phyloP scores from a whole-genome alignment of 371 early-diverging fungal species.

The Nematocida sp. region DNA sequence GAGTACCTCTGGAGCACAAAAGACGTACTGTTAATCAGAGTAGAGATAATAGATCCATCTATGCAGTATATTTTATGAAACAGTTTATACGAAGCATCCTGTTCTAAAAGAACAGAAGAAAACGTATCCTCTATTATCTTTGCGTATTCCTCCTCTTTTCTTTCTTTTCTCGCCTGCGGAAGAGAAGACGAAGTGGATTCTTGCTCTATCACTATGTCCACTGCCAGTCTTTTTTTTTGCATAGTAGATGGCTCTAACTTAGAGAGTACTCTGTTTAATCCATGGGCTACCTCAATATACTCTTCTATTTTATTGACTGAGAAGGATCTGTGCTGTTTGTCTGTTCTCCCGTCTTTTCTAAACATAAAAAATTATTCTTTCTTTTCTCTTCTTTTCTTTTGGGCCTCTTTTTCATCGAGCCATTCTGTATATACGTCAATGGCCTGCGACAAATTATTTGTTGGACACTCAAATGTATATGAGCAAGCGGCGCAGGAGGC shows the following conservation, averaged over 20 bases:
- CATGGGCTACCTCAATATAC: background rate
- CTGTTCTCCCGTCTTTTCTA: slow-evolving; percentile 28
- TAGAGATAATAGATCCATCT: slow-evolving; percentile 32
- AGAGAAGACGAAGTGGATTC: background rate
- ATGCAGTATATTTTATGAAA: background rate
- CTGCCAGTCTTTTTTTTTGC: slow-evolving; percentile 3
- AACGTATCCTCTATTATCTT: slow-evolving; percentile 9
- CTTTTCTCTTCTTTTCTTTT: background rate
- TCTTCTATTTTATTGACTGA: background rate
- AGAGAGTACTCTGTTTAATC: slow-evolving; percentile 9
- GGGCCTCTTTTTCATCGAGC: slow-evolving; percentile 16
- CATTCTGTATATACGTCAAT: slow-evolving; percentile 55
- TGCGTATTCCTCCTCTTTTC: slow-evolving; percentile 9
- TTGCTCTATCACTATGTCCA: slow-evolving; percentile 4
- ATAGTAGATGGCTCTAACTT: background rate
- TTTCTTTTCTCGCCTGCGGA: background rate
- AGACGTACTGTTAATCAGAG: slow-evolving; percentile 28
- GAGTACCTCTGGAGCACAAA: background rate
- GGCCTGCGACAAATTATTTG: slow-evolving; percentile 33
- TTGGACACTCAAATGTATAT: slow-evolving; percentile 1
- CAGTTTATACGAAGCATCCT: background rate
- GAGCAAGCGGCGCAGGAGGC: slow-evolving; percentile 23
- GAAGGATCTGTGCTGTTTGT: slow-evolving; percentile 14
- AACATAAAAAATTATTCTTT: slow-evolving; percentile 8
- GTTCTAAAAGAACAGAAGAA: slow-evolving; percentile 5